Evolutionary conservation across 2,329 filamentous ascomycete genomes (phyloP).

Genomic region (Pseudopyricularia javanii): DNA sequence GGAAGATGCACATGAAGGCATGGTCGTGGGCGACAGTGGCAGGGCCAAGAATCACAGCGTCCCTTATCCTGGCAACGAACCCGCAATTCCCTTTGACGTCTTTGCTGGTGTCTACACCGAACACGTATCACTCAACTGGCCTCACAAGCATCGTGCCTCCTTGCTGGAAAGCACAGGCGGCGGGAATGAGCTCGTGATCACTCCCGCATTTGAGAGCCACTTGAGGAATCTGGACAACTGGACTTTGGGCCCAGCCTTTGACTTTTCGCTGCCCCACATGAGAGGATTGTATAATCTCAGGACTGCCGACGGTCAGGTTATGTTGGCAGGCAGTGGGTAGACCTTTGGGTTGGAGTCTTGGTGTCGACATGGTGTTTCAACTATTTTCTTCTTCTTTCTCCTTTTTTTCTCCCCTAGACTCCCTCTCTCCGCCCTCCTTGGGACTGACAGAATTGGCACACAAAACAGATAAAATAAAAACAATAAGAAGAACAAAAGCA

Average conservation of each 20-base stretch:
- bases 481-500: neutral
- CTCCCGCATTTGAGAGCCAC: slow-evolving; percentile 77
- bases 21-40: neutral
- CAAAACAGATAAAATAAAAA: too few relatives aligned
- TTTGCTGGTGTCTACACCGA: slow-evolving; percentile 77
- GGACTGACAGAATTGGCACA: too few relatives aligned
- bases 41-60: neutral
- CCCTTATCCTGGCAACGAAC: slow-evolving; percentile 7
- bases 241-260: slow-evolving; percentile 62
- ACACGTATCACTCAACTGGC: slow-evolving; percentile 72
- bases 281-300: slow-evolving; percentile 1
- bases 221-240: slow-evolving; percentile 66
- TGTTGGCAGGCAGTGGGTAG: neutral
- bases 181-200: slow-evolving; percentile 59
- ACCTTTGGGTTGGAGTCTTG: neutral
- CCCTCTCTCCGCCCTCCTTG: too few relatives aligned
- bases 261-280: slow-evolving; percentile 48
- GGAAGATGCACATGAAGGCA: neutral
- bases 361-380: neutral
- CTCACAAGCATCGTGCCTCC: slow-evolving; percentile 61
- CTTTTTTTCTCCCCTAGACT: too few relatives aligned
- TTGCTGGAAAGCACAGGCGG: slow-evolving; percentile 45
- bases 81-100: slow-evolving; percentile 50
- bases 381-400: too few relatives aligned
- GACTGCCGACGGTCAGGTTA: neutral